These are phyloP conservation scores for Mycena latifolia DNA, from an alignment of 768 basidiomycete species.

Conservation along the genomic window DNA sequence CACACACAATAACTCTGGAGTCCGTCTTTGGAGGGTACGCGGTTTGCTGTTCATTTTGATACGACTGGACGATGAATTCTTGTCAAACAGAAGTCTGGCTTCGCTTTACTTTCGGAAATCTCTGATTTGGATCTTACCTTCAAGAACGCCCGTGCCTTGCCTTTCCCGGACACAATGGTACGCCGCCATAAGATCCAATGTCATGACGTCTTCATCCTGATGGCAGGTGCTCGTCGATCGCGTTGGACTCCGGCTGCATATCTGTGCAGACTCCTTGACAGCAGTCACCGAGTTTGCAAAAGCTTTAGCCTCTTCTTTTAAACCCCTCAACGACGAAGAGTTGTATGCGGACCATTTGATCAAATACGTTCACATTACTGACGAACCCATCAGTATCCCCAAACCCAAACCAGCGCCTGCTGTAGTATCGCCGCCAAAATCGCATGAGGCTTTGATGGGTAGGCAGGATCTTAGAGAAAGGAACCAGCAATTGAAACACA, in stretches of 20 bases:
- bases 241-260: slow-evolving; percentile 68
- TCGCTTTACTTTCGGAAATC: slow-evolving; percentile 76
- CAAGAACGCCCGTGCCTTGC: slow-evolving; percentile 42
- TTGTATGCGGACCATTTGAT: slow-evolving; percentile 10
- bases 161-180: slow-evolving; percentile 55
- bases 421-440: slow-evolving; percentile 43
- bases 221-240: slow-evolving; percentile 68
- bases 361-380: slow-evolving; percentile 1
- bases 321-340: slow-evolving; percentile 45
- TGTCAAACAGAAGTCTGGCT: slow-evolving; percentile 68
- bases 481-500: background rate
- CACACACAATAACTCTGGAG: slow-evolving; percentile 46
- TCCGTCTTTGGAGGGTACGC: slow-evolving; percentile 77
- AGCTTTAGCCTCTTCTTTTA: slow-evolving; percentile 62
- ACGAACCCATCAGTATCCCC: slow-evolving; percentile 38
- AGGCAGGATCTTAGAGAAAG: slow-evolving; percentile 20
- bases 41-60: background rate
- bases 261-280: slow-evolving; percentile 83
- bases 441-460: slow-evolving; percentile 52
- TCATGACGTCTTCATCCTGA: background rate
- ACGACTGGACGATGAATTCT: background rate
- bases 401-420: slow-evolving; percentile 46
- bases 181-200: slow-evolving; percentile 18
- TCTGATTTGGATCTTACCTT: slow-evolving; percentile 61
- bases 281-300: slow-evolving; percentile 68